Conservation (phyloP, 2,329 filamentous ascomycete species). For the Penicillium sp. region DNA sequence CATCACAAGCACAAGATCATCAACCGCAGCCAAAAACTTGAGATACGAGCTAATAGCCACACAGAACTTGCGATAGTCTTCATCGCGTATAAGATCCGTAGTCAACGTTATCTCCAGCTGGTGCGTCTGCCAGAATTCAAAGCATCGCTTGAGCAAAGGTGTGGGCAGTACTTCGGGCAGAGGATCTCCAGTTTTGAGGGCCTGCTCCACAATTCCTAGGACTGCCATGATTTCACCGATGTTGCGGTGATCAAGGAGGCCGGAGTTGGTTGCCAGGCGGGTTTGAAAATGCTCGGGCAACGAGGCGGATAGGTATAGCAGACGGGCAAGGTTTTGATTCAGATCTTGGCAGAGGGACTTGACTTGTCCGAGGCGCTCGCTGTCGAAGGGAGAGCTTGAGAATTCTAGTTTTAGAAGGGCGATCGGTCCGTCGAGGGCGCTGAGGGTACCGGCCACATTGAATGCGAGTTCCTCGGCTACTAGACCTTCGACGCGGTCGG, state of each 20-base stretch:
- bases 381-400: slow-evolving; percentile 41
- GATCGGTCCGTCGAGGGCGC: slow-evolving; percentile 35
- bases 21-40: slow-evolving; percentile 44
- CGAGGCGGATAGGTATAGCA: slow-evolving; percentile 36
- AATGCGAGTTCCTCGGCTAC: slow-evolving; percentile 34
- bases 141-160: slow-evolving; percentile 44
- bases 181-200: slow-evolving; percentile 50
- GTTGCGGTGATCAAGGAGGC: slow-evolving; percentile 45
- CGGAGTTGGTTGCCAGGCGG: slow-evolving; percentile 39
- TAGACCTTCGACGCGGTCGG: slow-evolving; percentile 21
- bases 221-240: slow-evolving; percentile 55
- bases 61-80: slow-evolving; percentile 49
- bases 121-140: slow-evolving; percentile 26
- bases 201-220: slow-evolving; percentile 48
- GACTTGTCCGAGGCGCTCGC: slow-evolving; percentile 31
- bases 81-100: slow-evolving; percentile 39
- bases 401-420: slow-evolving; percentile 40
- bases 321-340: slow-evolving; percentile 33
- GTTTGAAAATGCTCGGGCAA: slow-evolving; percentile 43
- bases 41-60: slow-evolving; percentile 49
- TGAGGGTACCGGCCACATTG: slow-evolving; percentile 33
- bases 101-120: slow-evolving; percentile 30
- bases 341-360: slow-evolving; percentile 35
- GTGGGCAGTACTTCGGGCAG: slow-evolving; percentile 51
- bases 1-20: slow-evolving; percentile 48